Conservation (phyloP, 2,329 filamentous ascomycete genomes). For the Monosporascus cannonballus region DNA sequence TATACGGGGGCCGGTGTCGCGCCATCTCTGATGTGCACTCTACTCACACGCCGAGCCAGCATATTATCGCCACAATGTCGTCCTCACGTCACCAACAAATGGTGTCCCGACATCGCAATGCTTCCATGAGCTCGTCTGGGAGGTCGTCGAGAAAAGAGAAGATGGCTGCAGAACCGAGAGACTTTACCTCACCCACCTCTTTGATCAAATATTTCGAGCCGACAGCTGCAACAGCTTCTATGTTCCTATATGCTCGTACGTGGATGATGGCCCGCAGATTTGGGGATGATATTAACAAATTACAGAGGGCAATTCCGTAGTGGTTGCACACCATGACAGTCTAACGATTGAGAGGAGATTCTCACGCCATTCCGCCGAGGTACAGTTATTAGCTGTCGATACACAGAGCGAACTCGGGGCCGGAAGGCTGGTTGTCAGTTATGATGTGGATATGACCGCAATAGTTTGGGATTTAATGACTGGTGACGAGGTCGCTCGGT, state of each 20-base stretch:
- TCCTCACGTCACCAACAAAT: slow-evolving; percentile 35
- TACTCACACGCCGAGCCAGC: slow-evolving; percentile 20
- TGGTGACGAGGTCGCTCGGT: slow-evolving; percentile 84
- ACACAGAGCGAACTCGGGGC: slow-evolving; percentile 83
- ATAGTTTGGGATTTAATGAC: slow-evolving; percentile 97
- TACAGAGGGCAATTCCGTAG: slow-evolving; percentile 64
- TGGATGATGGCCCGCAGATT: slow-evolving; percentile 4
- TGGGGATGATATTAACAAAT: not conserved
- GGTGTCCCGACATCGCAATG: slow-evolving; percentile 51
- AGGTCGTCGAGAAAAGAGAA: slow-evolving; percentile 44
- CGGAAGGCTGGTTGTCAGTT: slow-evolving; percentile 84
- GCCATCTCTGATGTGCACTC: slow-evolving; percentile 3
- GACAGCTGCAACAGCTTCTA: slow-evolving; percentile 82
- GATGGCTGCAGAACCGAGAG: slow-evolving; percentile 36
- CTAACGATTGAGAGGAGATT: slow-evolving; percentile 84
- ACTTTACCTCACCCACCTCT: slow-evolving; percentile 44
- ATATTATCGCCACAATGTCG: slow-evolving; percentile 49
- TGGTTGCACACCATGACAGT: slow-evolving; percentile 90
- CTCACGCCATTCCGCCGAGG: slow-evolving; percentile 73
- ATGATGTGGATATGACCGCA: slow-evolving; percentile 82
- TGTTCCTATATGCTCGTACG: slow-evolving; percentile 73
- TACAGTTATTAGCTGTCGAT: slow-evolving; percentile 80
- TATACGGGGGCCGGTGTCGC: slow-evolving; percentile 6
- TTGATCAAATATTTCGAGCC: slow-evolving; percentile 65
- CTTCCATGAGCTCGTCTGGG: slow-evolving; percentile 49